A percentile compares a stretch with the other conserved stretches of the same genome.
phyloP scores from a whole-genome alignment of 2,329 filamentous ascomycete species.

The Diaporthe aspalathi region DNA sequence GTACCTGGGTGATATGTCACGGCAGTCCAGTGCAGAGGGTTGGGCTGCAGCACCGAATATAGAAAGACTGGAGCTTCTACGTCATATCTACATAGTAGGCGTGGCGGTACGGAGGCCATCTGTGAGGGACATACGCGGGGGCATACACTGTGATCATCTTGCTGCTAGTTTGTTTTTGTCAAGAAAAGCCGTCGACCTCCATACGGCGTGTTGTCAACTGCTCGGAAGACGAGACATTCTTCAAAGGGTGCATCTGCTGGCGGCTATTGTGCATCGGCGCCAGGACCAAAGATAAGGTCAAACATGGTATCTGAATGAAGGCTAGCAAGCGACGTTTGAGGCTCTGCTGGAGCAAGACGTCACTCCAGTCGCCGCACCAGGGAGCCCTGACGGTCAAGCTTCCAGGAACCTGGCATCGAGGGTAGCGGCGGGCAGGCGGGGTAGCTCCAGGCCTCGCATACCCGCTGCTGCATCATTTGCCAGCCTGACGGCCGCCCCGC shows the following conservation, averaged over 20 bases:
- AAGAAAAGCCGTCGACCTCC: background rate
- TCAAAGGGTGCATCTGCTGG: background rate
- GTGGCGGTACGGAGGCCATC: slow-evolving; percentile 2
- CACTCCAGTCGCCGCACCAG: slow-evolving; percentile 15
- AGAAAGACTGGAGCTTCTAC: slow-evolving; percentile 32
- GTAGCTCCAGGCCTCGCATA: slow-evolving; percentile 37
- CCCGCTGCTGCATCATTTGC: slow-evolving; percentile 35
- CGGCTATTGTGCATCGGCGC: background rate
- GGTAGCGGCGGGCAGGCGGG: slow-evolving; percentile 26
- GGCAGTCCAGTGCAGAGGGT: slow-evolving; percentile 22
- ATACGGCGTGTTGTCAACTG: background rate
- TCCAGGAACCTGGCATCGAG: background rate
- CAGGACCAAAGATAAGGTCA: background rate
- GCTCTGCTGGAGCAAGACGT: slow-evolving; percentile 33
- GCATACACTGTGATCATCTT: background rate
- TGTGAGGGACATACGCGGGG: background rate
- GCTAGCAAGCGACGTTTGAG: slow-evolving; percentile 12
- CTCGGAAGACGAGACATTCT: background rate
- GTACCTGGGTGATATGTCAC: background rate
- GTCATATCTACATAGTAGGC: slow-evolving; percentile 31
- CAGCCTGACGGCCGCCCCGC: slow-evolving; percentile 26
- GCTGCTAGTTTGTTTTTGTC: background rate
- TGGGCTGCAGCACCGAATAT: slow-evolving; percentile 30
- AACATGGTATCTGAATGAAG: background rate
- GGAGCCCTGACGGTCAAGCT: slow-evolving; percentile 26